phyloP scores from a whole-genome alignment of 23 red algal genomes.

The Chondrus crispus region DNA sequence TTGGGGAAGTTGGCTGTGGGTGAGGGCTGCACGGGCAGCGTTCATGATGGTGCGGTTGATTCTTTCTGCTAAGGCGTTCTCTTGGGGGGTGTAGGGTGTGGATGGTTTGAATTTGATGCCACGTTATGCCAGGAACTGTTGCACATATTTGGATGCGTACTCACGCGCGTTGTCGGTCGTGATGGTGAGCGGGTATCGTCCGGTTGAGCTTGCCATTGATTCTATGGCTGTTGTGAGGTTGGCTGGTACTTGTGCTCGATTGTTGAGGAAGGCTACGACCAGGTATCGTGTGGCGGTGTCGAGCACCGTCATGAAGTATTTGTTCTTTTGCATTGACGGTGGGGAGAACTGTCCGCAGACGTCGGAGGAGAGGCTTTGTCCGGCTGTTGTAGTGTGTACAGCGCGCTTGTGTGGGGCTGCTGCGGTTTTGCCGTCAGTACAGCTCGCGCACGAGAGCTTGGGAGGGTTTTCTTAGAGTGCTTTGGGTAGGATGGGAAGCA shows the following conservation, averaged over 20 bases:
- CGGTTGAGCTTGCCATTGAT: neutral
- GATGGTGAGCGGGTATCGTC: neutral
- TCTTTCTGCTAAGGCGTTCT: neutral
- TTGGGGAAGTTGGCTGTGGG: neutral
- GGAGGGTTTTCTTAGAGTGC: neutral
- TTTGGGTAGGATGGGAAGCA: too few species aligned
- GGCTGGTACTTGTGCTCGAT: neutral
- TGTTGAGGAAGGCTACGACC: neutral
- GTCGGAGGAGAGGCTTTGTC: neutral
- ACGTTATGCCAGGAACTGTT: neutral
- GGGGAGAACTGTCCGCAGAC: neutral
- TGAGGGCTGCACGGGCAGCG: neutral
- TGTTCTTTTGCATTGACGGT: neutral
- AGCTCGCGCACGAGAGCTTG: neutral
- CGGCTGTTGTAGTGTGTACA: neutral
- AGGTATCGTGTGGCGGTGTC: neutral
- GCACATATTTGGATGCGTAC: neutral
- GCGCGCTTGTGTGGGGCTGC: neutral
- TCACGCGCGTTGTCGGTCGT: slow-evolving; percentile 13
- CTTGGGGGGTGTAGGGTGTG: neutral
- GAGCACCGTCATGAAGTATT: neutral
- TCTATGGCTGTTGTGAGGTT: neutral
- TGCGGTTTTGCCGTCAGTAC: neutral
- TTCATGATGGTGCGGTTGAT: neutral
- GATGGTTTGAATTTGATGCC: neutral